Evolutionary conservation across 768 basidiomycete species (phyloP).

Genomic region (Pleurotus tuoliensis): DNA sequence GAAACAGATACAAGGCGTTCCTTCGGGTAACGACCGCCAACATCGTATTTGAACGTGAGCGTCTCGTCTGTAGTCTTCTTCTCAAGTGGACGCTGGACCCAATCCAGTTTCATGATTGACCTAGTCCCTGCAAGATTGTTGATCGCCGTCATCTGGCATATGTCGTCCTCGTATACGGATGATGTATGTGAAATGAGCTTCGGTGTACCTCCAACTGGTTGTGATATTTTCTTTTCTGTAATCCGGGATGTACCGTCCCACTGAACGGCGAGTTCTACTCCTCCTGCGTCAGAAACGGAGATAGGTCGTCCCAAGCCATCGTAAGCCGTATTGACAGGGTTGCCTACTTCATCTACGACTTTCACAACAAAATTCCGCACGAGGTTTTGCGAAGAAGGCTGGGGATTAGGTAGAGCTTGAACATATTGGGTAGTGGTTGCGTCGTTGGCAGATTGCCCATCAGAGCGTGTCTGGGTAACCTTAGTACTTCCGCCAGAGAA

Average conservation of each 20-base stretch:
- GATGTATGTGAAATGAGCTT: not conserved
- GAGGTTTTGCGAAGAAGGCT: not conserved
- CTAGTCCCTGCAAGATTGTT: not conserved
- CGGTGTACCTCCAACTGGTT: not conserved
- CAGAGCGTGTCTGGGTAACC: not conserved
- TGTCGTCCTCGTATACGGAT: not conserved
- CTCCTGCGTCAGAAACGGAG: not conserved
- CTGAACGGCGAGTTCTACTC: not conserved
- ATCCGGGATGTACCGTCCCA: conserved; percentile 3
- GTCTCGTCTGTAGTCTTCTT: not conserved
- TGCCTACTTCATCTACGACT: not conserved
- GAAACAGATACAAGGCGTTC: conserved; percentile 6
- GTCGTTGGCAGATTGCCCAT: not conserved
- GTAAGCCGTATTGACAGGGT: not conserved
- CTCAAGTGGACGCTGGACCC: not conserved
- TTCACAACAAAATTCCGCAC: not conserved
- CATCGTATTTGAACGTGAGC: not conserved
- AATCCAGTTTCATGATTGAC: not conserved
- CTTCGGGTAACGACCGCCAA: not conserved
- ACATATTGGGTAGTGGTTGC: not conserved
- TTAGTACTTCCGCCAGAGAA: not conserved
- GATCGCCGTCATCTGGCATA: not conserved
- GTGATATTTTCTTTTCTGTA: not conserved
- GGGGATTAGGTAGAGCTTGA: conserved; percentile 2
- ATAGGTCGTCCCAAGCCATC: not conserved